Evolutionary conservation across 2,329 filamentous ascomycete species (phyloP).

Genomic region (Aspergillus neoniger): DNA sequence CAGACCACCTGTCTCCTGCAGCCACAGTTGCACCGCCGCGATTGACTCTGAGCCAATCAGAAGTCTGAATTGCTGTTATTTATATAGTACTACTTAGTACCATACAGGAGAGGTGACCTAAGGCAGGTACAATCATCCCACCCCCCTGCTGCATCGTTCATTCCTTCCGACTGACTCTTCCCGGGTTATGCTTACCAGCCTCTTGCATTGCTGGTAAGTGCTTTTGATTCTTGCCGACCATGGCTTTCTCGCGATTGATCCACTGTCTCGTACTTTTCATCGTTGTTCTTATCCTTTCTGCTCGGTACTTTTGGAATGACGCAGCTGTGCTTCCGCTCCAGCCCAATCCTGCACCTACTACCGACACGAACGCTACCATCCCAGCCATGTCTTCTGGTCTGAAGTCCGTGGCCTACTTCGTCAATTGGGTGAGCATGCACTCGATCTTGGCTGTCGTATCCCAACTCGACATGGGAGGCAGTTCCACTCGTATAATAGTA

Average conservation of each 20-base stretch:
- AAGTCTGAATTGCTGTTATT: constrained; percentile 23
- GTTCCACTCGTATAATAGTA: constrained; percentile 1
- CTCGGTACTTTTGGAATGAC: constrained; percentile 18
- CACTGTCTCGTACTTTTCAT: constrained; percentile 9
- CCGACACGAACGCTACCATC: constrained; percentile 15
- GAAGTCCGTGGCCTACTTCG: constrained; percentile 46
- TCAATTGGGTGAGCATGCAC: constrained; percentile 45
- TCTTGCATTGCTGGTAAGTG: neutral
- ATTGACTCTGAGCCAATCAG: constrained; percentile 19
- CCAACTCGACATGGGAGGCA: neutral
- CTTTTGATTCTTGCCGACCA: neutral
- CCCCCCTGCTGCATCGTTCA: constrained; percentile 24
- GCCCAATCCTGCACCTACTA: constrained; percentile 3
- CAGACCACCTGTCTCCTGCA: constrained; percentile 9
- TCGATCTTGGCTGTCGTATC: neutral
- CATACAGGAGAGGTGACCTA: constrained; percentile 12
- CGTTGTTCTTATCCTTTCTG: constrained; percentile 12
- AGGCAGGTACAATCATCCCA: constrained; percentile 22
- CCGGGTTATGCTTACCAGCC: neutral
- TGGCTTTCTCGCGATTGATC: constrained; percentile 14
- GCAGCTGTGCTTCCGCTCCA: constrained; percentile 15
- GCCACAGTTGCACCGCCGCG: constrained; percentile 13
- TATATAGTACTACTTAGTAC: neutral
- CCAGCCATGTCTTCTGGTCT: constrained; percentile 30
- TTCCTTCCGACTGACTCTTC: neutral